Evolutionary conservation across 139 green algal species (phyloP).

Genomic region (Zygnema circumcarinatum): DNA sequence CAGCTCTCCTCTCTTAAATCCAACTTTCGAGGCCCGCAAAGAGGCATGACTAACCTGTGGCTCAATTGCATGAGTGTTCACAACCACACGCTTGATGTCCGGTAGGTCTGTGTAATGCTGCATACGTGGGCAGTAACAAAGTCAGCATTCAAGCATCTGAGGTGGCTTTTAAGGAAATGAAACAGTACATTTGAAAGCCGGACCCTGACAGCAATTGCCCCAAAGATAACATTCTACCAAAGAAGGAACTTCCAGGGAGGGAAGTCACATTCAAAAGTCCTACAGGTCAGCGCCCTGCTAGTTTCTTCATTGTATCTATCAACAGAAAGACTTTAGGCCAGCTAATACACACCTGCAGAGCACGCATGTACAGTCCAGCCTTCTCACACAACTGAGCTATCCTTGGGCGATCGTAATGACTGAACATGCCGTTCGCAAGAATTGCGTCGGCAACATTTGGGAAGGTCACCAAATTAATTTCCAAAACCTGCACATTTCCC

Average conservation of each 20-base stretch:
- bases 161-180: not conserved
- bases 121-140: not conserved
- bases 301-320: no score
- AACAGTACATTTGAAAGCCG: not conserved
- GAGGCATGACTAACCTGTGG: constrained; percentile 70
- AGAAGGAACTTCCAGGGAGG: not conserved
- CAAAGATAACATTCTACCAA: not conserved
- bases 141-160: not conserved
- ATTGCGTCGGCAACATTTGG: constrained; percentile 98
- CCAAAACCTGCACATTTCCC: constrained; percentile 75
- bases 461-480: constrained; percentile 99
- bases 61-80: constrained; percentile 98
- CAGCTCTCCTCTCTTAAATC: no score
- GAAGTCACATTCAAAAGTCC: not conserved
- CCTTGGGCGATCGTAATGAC: constrained; percentile 95
- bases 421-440: constrained; percentile 89
- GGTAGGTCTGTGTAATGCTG: constrained; percentile 98
- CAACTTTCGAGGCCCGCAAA: no score
- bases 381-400: constrained; percentile 99
- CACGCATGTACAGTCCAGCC: constrained; percentile 97
- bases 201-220: not conserved
- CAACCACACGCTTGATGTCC: constrained; percentile 95
- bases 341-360: constrained; percentile 69
- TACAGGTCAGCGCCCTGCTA: no score
- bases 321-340: no score